A percentile compares a stretch with the other conserved stretches of the same genome.
These are phyloP conservation scores for Neoboletus subvelutipes DNA, from an alignment of 768 basidiomycete species.

Conservation along the genomic window DNA sequence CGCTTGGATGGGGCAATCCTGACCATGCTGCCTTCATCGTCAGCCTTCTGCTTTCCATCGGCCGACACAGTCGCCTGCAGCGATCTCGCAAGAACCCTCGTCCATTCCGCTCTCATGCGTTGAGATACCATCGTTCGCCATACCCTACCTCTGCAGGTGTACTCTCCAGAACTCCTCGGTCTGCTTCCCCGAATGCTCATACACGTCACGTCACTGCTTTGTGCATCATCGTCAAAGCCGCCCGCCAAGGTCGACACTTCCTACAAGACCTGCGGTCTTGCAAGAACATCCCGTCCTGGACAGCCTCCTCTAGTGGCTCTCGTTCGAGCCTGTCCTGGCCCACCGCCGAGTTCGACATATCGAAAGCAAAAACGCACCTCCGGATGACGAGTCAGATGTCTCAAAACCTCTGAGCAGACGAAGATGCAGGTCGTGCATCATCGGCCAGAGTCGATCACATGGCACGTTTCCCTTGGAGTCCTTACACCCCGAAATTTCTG, in stretches of 20 bases:
- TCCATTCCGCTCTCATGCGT: neutral
- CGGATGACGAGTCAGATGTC: neutral
- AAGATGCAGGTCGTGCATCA: slow-evolving; percentile 43
- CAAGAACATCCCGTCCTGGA: slow-evolving; percentile 72
- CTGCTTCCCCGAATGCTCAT: slow-evolving; percentile 77
- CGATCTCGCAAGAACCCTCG: slow-evolving; percentile 56
- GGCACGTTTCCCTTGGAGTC: slow-evolving; percentile 43
- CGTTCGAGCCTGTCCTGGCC: slow-evolving; percentile 53
- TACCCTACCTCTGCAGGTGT: slow-evolving; percentile 50
- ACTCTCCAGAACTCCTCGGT: slow-evolving; percentile 80
- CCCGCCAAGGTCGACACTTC: slow-evolving; percentile 54
- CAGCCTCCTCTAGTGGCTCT: slow-evolving; percentile 72
- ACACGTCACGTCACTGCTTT: slow-evolving; percentile 60
- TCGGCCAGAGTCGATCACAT: slow-evolving; percentile 52
- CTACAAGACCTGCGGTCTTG: slow-evolving; percentile 70
- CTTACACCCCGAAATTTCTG: neutral
- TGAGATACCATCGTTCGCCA: neutral
- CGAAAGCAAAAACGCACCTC: neutral
- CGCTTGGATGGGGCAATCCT: slow-evolving; percentile 70
- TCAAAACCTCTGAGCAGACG: slow-evolving; percentile 26
- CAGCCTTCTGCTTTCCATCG: slow-evolving; percentile 14
- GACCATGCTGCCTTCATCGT: slow-evolving; percentile 43
- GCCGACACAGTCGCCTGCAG: slow-evolving; percentile 77
- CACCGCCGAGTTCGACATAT: neutral
- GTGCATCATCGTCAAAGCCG: slow-evolving; percentile 18